These are phyloP conservation scores for Rhododendron ovatum DNA, from an alignment of 148 eudicot species.

Conservation along the genomic window DNA sequence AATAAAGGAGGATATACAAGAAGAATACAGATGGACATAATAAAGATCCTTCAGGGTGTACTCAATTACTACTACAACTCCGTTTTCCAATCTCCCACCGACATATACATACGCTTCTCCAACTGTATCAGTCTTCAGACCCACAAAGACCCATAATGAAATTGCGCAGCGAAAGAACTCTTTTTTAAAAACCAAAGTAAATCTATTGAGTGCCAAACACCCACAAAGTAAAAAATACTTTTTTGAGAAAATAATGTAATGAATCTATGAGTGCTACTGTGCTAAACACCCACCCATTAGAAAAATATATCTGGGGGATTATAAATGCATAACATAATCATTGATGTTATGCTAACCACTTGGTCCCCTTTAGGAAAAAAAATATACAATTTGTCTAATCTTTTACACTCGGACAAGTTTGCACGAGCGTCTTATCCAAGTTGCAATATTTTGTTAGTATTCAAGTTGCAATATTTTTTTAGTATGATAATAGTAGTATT, in stretches of 20 bases:
- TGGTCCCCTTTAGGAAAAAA: neutral
- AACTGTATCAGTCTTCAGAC: neutral
- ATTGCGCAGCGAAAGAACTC: neutral
- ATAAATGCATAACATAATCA: neutral
- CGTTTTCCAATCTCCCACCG: constrained; percentile 8
- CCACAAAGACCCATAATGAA: neutral
- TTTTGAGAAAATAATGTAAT: neutral
- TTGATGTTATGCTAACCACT: neutral
- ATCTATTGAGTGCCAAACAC: neutral
- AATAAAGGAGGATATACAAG: neutral
- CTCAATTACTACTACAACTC: neutral
- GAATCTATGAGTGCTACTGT: neutral
- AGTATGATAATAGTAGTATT: too few relatives aligned
- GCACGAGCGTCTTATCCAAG: neutral
- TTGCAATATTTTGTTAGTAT: neutral
- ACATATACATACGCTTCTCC: neutral
- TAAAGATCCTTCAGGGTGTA: neutral
- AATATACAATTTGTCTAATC: neutral
- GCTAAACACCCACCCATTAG: neutral
- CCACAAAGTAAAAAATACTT: neutral
- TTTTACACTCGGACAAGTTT: neutral
- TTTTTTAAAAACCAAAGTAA: too few relatives aligned
- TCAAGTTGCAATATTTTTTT: neutral
- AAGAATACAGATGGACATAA: constrained; percentile 4
- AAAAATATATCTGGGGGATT: neutral